Evolutionary conservation across 495 filamentous ascomycete species (phyloP).

Genomic region (Penicillium verhagenii): DNA sequence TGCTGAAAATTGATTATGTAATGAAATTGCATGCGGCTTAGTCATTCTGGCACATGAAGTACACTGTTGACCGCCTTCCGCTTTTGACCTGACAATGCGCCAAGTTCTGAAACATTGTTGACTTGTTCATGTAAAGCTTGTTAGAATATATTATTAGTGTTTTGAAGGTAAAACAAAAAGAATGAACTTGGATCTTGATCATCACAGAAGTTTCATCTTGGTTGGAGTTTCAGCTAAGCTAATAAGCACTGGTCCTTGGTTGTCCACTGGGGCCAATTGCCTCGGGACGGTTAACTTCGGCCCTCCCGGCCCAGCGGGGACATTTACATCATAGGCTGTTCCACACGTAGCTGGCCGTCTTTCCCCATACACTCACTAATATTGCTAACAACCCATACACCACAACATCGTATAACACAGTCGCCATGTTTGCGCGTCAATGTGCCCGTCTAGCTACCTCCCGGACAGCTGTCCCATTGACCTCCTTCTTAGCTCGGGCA

Average conservation of each 20-base stretch:
- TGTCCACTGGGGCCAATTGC: background rate
- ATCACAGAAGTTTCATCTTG: too few relatives aligned
- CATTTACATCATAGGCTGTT: conserved; percentile 25
- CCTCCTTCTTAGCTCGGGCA: conserved; percentile 48
- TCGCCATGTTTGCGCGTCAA: conserved; percentile 56
- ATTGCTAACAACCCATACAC: too few relatives aligned
- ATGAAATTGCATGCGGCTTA: background rate
- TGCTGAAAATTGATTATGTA: background rate
- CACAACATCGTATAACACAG: background rate
- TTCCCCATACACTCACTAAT: too few relatives aligned
- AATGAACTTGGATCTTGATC: too few relatives aligned
- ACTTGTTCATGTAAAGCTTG: background rate
- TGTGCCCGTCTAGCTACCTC: conserved; percentile 58
- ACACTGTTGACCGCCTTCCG: background rate
- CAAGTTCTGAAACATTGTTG: too few relatives aligned
- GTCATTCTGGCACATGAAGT: background rate
- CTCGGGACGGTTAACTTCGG: conserved; percentile 30
- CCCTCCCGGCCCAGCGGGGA: conserved; percentile 28
- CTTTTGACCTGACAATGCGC: background rate
- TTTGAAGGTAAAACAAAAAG: too few relatives aligned
- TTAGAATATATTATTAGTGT: background rate
- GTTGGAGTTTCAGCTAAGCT: too few relatives aligned
- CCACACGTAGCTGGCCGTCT: too few relatives aligned
- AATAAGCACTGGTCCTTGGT: too few relatives aligned
- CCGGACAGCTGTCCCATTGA: conserved; percentile 48